A percentile compares a stretch with the other conserved stretches of the same genome.
These are phyloP conservation scores for Sporothrix sp. DNA, from an alignment of 2,329 filamentous ascomycete species.

Conservation along the genomic window DNA sequence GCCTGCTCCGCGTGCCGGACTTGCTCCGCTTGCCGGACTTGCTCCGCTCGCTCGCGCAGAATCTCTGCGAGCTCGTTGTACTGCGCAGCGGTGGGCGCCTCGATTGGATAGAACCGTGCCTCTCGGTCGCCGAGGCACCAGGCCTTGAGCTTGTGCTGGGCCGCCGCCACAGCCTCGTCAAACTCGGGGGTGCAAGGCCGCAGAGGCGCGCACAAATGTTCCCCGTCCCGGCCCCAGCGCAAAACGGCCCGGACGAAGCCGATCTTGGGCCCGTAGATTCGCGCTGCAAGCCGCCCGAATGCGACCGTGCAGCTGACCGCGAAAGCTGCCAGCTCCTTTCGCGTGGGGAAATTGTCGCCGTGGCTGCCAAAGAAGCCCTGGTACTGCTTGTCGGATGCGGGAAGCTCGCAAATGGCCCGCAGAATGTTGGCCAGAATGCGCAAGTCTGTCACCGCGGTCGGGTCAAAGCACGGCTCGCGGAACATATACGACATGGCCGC, in stretches of 20 bases:
- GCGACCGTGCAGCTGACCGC: not conserved
- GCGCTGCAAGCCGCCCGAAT: not conserved
- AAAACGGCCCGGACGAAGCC: slow-evolving; percentile 9
- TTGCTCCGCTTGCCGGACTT: not conserved
- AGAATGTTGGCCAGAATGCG: slow-evolving; percentile 6
- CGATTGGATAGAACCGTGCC: not conserved
- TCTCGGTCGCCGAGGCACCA: slow-evolving; percentile 4
- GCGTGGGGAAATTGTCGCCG: not conserved
- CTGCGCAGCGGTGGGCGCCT: not conserved
- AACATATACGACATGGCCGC: not conserved
- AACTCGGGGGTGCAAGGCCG: not conserved
- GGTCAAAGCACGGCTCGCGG: not conserved
- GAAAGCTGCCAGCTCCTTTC: not conserved
- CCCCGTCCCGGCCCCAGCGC: not conserved
- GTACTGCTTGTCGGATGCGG: slow-evolving; percentile 1
- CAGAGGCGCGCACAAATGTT: not conserved
- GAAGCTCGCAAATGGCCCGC: not conserved
- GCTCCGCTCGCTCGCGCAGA: not conserved
- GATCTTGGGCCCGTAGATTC: slow-evolving; percentile 11
- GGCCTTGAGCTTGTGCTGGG: not conserved
- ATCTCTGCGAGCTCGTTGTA: not conserved
- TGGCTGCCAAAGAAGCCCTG: not conserved
- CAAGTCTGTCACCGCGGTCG: slow-evolving; percentile 1
- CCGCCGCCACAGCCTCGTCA: not conserved
- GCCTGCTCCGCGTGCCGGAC: not conserved